Conservation (phyloP, 2,329 filamentous ascomycete species). For the Pseudopyricularia javanii region DNA sequence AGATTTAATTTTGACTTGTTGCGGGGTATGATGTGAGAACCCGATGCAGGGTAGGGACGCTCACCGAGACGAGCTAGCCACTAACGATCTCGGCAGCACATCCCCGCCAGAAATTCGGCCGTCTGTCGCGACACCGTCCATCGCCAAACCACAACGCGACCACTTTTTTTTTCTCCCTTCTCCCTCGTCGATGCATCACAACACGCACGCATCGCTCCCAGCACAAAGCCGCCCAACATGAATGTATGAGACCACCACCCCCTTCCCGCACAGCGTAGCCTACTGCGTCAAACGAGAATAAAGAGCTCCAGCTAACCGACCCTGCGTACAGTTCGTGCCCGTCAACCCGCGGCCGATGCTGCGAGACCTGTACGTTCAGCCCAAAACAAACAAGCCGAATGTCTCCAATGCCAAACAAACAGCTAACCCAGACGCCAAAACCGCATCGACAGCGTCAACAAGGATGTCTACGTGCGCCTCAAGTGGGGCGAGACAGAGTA, state of each 20-base stretch:
- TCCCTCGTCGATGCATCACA: neutral
- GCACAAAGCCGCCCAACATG: neutral
- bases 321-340: constrained; percentile 53
- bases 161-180: too few species aligned
- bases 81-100: neutral
- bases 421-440: neutral
- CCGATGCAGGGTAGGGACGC: neutral
- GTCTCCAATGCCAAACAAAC: neutral
- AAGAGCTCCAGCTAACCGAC: neutral
- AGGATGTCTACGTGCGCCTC: constrained; percentile 79
- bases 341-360: constrained; percentile 96
- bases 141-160: neutral
- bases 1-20: neutral
- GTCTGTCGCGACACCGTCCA: neutral
- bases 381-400: too few species aligned
- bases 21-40: neutral
- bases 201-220: neutral
- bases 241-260: neutral
- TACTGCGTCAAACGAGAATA: too few species aligned
- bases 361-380: constrained; percentile 61
- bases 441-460: constrained; percentile 54
- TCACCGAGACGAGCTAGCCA: too few species aligned
- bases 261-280: neutral
- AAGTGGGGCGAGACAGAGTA: constrained; percentile 99
- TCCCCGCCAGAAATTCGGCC: neutral